Percentiles rank a stretch among this genome's conserved stretches.
These are phyloP conservation scores for Violaceomyces palustris DNA, from an alignment of 1,284 basidiomycete species.

Conservation along the genomic window DNA sequence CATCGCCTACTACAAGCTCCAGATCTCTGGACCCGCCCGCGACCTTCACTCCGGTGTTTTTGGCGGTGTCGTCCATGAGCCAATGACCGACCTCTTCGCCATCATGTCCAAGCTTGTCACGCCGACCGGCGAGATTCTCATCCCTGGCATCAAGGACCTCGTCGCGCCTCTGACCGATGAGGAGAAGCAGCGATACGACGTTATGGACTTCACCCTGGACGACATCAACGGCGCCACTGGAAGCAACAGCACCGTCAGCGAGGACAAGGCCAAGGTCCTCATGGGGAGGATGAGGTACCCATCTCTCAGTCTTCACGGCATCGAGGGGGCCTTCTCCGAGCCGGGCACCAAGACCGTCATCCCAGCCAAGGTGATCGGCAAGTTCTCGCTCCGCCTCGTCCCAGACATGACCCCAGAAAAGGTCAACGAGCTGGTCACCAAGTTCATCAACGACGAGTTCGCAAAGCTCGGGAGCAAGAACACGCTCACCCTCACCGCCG, in stretches of 20 bases:
- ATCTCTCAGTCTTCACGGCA: constrained; percentile 86
- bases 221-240: constrained; percentile 81
- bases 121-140: constrained; percentile 73
- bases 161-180: constrained; percentile 71
- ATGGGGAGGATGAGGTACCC: constrained; percentile 75
- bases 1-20: constrained; percentile 80
- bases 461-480: constrained; percentile 50
- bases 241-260: constrained; percentile 68
- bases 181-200: constrained; percentile 62
- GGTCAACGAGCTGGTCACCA: constrained; percentile 42
- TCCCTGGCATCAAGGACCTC: constrained; percentile 87
- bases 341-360: constrained; percentile 81
- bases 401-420: constrained; percentile 72
- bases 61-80: constrained; percentile 53
- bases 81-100: constrained; percentile 63
- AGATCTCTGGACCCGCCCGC: constrained; percentile 74
- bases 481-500: constrained; percentile 38
- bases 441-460: constrained; percentile 46
- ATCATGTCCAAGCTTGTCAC: constrained; percentile 73
- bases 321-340: constrained; percentile 86
- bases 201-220: constrained; percentile 54
- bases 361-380: constrained; percentile 76
- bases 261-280: constrained; percentile 75
- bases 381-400: constrained; percentile 59
- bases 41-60: constrained; percentile 79